Percentiles rank a stretch among this genome's conserved stretches.
These are phyloP conservation scores for Wickerhamiella galacta DNA, from an alignment of 805 yeast genomes.

Conservation along the genomic window DNA sequence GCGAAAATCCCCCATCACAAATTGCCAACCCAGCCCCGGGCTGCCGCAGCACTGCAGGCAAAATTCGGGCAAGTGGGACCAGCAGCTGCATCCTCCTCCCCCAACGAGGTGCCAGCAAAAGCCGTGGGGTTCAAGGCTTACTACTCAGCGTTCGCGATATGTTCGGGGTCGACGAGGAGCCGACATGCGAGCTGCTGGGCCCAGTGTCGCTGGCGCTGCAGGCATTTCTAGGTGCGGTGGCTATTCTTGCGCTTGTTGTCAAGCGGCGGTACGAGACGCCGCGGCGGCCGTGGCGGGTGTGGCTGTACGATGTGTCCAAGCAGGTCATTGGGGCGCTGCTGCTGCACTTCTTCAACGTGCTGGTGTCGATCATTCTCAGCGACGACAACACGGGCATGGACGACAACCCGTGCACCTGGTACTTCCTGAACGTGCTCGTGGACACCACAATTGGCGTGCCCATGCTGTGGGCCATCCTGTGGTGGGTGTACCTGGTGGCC, in stretches of 20 bases:
- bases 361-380: slow-evolving; percentile 41
- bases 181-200: slow-evolving; percentile 52
- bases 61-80: too few relatives aligned
- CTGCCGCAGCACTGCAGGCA: too few relatives aligned
- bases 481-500: slow-evolving; percentile 25
- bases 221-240: slow-evolving; percentile 54
- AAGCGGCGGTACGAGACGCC: slow-evolving; percentile 74
- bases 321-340: slow-evolving; percentile 80
- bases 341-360: slow-evolving; percentile 61
- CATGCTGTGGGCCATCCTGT: slow-evolving; percentile 42
- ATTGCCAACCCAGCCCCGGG: too few relatives aligned
- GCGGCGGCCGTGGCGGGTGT: slow-evolving; percentile 70
- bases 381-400: slow-evolving; percentile 24
- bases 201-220: slow-evolving; percentile 77
- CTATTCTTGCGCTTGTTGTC: slow-evolving; percentile 52
- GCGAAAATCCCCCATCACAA: too few relatives aligned
- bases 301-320: slow-evolving; percentile 81
- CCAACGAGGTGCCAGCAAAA: too few relatives aligned
- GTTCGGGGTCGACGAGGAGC: slow-evolving; percentile 7
- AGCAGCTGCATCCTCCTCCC: neutral
- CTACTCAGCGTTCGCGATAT: too few relatives aligned
- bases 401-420: slow-evolving; percentile 84
- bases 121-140: too few relatives aligned
- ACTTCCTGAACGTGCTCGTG: slow-evolving; percentile 69
- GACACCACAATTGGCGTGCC: slow-evolving; percentile 94